phyloP scores from a whole-genome alignment of 2,329 filamentous ascomycete species.

The Botryotinia globosa region DNA sequence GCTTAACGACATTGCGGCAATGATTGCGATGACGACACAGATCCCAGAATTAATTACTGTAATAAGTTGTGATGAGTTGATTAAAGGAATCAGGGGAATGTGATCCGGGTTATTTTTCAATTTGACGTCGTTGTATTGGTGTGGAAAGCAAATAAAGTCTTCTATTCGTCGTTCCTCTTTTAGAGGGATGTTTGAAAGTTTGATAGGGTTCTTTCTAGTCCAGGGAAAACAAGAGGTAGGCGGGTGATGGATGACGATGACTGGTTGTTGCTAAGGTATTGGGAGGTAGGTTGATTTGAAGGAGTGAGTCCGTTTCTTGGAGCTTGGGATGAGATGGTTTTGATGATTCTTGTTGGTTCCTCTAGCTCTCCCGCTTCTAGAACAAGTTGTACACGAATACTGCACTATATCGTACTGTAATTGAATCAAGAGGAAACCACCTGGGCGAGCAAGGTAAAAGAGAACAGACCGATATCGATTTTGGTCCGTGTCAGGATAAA shows the following conservation, averaged over 20 bases:
- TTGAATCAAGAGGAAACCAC: neutral
- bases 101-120: neutral
- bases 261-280: neutral
- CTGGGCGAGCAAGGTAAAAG: neutral
- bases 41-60: neutral
- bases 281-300: neutral
- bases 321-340: neutral
- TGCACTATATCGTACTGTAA: neutral
- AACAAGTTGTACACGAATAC: neutral
- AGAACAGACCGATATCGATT: neutral
- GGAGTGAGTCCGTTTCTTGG: neutral
- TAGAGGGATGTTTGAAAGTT: neutral
- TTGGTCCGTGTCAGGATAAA: neutral
- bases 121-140: neutral
- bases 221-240: neutral
- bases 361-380: neutral
- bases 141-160: neutral
- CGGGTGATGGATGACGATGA: neutral
- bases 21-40: constrained; percentile 13
- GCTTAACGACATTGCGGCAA: constrained; percentile 34
- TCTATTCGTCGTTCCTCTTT: neutral
- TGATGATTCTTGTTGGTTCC: neutral
- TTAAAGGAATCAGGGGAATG: neutral
- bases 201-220: neutral
- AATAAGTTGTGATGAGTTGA: constrained; percentile 6